A percentile compares a stretch with the other conserved stretches of the same genome.
These are phyloP conservation scores for Aeminium ludgeri DNA, from an alignment of 495 filamentous ascomycete genomes.

Conservation along the genomic window DNA sequence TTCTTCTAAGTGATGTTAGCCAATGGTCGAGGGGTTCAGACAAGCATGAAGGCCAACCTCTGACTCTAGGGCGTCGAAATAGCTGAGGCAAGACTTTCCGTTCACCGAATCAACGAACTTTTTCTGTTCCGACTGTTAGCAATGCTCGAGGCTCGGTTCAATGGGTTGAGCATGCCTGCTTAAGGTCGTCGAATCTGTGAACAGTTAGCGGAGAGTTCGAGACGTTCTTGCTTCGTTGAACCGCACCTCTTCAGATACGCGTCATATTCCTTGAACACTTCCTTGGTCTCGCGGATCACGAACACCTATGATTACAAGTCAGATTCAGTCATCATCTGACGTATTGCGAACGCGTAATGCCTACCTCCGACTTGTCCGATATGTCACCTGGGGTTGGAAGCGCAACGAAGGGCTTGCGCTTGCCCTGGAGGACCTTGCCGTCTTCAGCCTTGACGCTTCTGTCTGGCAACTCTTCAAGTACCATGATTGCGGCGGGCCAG, in stretches of 20 bases:
- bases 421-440: conserved; percentile 62
- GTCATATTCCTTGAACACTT: conserved; percentile 82
- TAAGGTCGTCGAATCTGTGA: conserved; percentile 77
- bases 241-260: conserved; percentile 63
- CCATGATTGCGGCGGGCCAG: neutral
- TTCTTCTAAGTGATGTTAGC: conserved; percentile 40
- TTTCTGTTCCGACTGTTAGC: conserved; percentile 32
- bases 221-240: neutral
- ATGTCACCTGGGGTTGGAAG: conserved; percentile 53
- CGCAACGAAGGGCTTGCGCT: conserved; percentile 87
- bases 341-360: conserved; percentile 6
- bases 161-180: conserved; percentile 42
- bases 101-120: conserved; percentile 91
- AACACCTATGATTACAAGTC: conserved; percentile 48
- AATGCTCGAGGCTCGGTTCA: neutral
- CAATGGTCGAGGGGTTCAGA: neutral
- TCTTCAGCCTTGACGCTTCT: neutral
- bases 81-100: conserved; percentile 80
- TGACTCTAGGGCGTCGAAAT: conserved; percentile 82
- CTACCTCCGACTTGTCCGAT: conserved; percentile 66
- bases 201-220: conserved; percentile 17
- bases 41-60: conserved; percentile 47
- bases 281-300: conserved; percentile 75
- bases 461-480: neutral
- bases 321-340: conserved; percentile 8